phyloP scores from a whole-genome alignment of 768 basidiomycete genomes.

The Sistotremastrum suecicum region DNA sequence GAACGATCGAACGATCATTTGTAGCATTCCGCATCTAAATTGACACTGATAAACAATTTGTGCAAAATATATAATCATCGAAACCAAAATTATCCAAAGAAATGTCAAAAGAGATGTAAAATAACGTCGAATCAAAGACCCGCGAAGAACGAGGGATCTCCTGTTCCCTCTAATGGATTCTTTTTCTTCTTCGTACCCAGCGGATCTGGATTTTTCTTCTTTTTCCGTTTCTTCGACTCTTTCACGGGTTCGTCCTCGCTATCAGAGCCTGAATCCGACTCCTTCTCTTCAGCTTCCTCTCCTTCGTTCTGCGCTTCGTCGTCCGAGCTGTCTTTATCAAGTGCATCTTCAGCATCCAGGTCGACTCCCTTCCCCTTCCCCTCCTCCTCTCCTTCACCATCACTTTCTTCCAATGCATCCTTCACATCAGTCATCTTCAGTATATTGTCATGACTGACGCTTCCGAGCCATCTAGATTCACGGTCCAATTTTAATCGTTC shows the following conservation, averaged over 20 bases:
- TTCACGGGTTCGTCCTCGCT: conserved; percentile 14
- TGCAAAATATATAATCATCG: too few species aligned
- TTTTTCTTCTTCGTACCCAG: conserved; percentile 38
- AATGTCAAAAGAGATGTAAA: too few species aligned
- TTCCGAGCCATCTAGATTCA: conserved; percentile 76
- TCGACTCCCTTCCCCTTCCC: conserved; percentile 24
- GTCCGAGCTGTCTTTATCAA: conserved; percentile 15
- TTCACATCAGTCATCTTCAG: conserved; percentile 76
- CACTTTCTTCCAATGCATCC: conserved; percentile 53
- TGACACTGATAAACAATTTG: too few species aligned
- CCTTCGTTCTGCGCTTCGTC: conserved; percentile 15
- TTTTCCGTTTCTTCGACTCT: conserved; percentile 38
- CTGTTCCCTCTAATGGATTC: conserved; percentile 43
- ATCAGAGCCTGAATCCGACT: conserved; percentile 9
- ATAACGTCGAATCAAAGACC: conserved; percentile 27
- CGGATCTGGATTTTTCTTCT: conserved; percentile 37
- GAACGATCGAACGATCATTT: too few species aligned
- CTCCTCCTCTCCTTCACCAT: conserved; percentile 20
- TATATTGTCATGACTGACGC: conserved; percentile 81
- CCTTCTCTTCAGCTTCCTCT: conserved; percentile 15
- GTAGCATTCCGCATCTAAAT: too few species aligned
- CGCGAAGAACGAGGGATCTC: conserved; percentile 52
- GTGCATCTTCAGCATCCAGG: conserved; percentile 15
- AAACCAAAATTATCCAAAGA: too few species aligned
- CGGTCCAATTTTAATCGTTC: conserved; percentile 67